A percentile compares a stretch with the other conserved stretches of the same genome.
Evolutionary conservation across 2,329 filamentous ascomycete species (phyloP).

Genomic region (Ambrosiella beaveri): DNA sequence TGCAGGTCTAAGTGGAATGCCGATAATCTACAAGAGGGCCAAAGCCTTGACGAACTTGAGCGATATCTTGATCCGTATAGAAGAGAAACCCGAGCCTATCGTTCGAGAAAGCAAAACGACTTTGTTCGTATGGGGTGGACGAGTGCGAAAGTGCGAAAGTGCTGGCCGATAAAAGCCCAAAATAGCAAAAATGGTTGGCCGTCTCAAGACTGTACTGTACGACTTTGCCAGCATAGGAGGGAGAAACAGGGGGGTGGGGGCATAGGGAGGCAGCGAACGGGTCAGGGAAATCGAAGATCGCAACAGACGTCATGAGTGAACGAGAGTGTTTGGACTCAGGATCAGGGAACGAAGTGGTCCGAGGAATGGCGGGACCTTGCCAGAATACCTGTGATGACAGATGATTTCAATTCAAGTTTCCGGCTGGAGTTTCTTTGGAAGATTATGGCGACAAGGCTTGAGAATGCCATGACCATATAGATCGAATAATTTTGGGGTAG

Average conservation of each 20-base stretch:
- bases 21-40: too few relatives aligned
- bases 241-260: neutral
- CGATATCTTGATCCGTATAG: too few relatives aligned
- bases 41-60: too few relatives aligned
- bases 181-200: neutral
- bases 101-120: neutral
- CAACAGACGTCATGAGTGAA: neutral
- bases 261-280: neutral
- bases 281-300: neutral
- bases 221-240: neutral
- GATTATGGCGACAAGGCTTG: neutral
- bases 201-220: neutral
- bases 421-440: neutral
- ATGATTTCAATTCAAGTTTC: neutral
- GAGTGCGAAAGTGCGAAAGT: neutral
- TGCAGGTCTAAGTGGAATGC: too few relatives aligned
- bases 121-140: neutral
- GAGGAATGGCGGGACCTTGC: neutral
- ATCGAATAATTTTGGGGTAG: too few relatives aligned
- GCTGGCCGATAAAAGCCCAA: neutral
- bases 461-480: too few relatives aligned
- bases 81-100: too few relatives aligned
- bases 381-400: too few relatives aligned
- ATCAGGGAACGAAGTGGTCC: neutral
- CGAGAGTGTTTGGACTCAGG: neutral